Percentiles rank a stretch among this genome's conserved stretches.
These are phyloP conservation scores for Venustampulla echinocandica DNA, from an alignment of 495 filamentous ascomycete species.

Conservation along the genomic window DNA sequence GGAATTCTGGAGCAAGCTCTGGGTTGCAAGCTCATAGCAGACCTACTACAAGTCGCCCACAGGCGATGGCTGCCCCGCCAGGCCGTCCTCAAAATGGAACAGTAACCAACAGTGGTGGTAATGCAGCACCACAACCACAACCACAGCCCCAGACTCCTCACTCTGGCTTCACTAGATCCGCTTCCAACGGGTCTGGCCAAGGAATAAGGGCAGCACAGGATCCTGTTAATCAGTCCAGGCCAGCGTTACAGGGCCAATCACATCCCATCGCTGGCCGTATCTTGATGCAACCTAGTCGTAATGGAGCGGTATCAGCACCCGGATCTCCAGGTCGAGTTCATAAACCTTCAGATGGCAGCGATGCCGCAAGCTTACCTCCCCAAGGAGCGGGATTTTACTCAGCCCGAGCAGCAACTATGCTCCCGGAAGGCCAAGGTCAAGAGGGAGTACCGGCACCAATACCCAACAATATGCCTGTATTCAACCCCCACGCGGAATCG, in stretches of 20 bases:
- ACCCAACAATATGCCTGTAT: slow-evolving; percentile 42
- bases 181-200: slow-evolving; percentile 9
- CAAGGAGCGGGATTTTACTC: slow-evolving; percentile 61
- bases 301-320: slow-evolving; percentile 12
- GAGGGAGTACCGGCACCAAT: slow-evolving; percentile 26
- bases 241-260: background rate
- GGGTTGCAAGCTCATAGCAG: slow-evolving; percentile 18
- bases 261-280: slow-evolving; percentile 13
- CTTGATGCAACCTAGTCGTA: slow-evolving; percentile 21
- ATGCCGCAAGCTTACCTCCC: slow-evolving; percentile 7
- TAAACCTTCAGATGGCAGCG: background rate
- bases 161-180: slow-evolving; percentile 15
- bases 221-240: background rate
- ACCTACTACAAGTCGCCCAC: slow-evolving; percentile 19
- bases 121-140: slow-evolving; percentile 4
- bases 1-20: slow-evolving; percentile 5
- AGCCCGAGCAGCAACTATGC: slow-evolving; percentile 51
- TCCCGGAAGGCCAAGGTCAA: slow-evolving; percentile 34
- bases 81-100: slow-evolving; percentile 2
- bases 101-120: background rate
- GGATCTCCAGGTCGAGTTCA: slow-evolving; percentile 11
- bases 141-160: slow-evolving; percentile 22
- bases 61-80: slow-evolving; percentile 11
- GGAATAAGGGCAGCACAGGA: slow-evolving; percentile 7
- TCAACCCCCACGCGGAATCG: slow-evolving; percentile 76